Base-by-base conservation (phyloP, 148 eudicot species). In the Heliosperma pusillum region DNA sequence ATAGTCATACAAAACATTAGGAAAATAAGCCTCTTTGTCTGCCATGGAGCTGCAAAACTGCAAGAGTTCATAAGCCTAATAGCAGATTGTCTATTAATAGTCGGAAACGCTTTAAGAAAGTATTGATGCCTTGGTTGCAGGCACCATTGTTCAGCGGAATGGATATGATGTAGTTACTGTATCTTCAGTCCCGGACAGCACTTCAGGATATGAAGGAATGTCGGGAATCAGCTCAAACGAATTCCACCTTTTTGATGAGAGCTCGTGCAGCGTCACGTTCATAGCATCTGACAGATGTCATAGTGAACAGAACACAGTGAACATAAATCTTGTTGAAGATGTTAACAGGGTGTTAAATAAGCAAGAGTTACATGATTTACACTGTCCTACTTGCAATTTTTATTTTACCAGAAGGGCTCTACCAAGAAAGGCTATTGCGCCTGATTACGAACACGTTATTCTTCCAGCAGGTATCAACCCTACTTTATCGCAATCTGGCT, bases 361-460 rank as follows among this genome's bases (percentile, higher is more conserved):
- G 82, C 90, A 88, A 70, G 85, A 84, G 60, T 81, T 89, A 22
- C 91, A 92, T 82, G 96, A 95, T 73, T 69, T 89, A 22, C 87
- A 55, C 72, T 94, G 97, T 74, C 92, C 96, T 58, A 92, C 88
- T 77, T 94, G 97, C 78, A 89, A 90, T 45, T 90, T 91, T 36
- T 92, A 95, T 72, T 87, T 90, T 59, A 92, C 96, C 81, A 89
- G 81, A 79, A 85, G 86, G 83, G 92, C 88, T 77, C 87, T 92
- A 74, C 88, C 89, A 45, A 83, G 89, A 83, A 89, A 90, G 52
- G 87, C 78, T 27, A 79, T 78, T 79, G 57, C 81, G 25, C 58
- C 70, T 69, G 84, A 66, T 70, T 22, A 16, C 47, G 89, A 76
- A 68, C 87, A 86, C 26, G 55, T 20, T 58, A 33, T 73, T 21